These are phyloP conservation scores for Sphaerobolus stellatus DNA, from an alignment of 1,284 basidiomycete species.

Conservation along the genomic window DNA sequence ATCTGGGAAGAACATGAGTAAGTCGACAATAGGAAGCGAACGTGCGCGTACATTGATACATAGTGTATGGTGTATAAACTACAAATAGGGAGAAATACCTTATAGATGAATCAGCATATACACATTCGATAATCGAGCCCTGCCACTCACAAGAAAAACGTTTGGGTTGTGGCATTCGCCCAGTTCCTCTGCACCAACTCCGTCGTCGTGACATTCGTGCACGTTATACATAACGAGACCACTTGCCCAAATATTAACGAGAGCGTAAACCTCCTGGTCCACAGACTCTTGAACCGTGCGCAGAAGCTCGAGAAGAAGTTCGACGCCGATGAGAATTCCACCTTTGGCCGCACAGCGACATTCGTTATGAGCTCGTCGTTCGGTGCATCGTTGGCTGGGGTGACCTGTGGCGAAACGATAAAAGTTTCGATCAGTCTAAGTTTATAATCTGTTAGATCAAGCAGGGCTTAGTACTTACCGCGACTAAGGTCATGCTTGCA, in stretches of 20 bases:
- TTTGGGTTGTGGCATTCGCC: constrained; percentile 77
- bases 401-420: no score
- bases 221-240: constrained; percentile 81
- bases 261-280: constrained; percentile 69
- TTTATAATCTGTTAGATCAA: no score
- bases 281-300: constrained; percentile 64
- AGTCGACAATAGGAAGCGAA: constrained; percentile 7
- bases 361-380: no score
- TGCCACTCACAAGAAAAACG: constrained; percentile 68
- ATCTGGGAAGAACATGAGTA: constrained; percentile 43
- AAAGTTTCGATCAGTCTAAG: no score
- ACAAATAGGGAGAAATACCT: constrained; percentile 78
- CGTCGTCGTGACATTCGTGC: constrained; percentile 80
- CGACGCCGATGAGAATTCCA: constrained; percentile 55
- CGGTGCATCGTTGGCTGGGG: no score
- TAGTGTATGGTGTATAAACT: constrained; percentile 82
- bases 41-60: constrained; percentile 63
- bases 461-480: no score
- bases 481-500: no score
- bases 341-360: no score
- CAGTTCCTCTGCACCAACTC: constrained; percentile 70
- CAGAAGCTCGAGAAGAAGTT: constrained; percentile 54
- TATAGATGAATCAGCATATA: background rate
- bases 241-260: constrained; percentile 76
- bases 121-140: background rate